Conservation (phyloP, 495 filamentous ascomycete species). For the Cryomyces antarcticus region DNA sequence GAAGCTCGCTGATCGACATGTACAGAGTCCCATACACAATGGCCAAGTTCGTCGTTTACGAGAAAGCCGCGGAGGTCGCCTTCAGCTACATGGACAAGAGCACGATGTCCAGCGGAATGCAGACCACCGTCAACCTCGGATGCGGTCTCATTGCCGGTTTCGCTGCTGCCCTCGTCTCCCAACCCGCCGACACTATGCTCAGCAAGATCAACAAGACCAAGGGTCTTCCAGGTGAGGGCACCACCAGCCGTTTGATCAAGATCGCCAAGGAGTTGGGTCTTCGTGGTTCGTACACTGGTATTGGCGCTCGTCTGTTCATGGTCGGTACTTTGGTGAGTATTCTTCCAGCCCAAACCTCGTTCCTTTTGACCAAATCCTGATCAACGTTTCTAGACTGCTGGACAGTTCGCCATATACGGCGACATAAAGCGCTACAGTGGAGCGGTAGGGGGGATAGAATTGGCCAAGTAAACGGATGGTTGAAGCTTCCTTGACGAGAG, state of each 20-base stretch:
- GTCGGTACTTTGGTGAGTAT: slow-evolving; percentile 55
- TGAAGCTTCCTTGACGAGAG: too few species aligned
- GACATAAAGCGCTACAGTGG: slow-evolving; percentile 31
- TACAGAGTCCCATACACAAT: slow-evolving; percentile 94
- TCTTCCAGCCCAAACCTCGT: too few species aligned
- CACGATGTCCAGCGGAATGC: slow-evolving; percentile 43
- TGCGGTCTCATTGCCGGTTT: slow-evolving; percentile 94
- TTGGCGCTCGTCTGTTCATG: slow-evolving; percentile 84
- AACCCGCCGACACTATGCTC: slow-evolving; percentile 98
- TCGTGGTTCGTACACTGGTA: slow-evolving; percentile 71
- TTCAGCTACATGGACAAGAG: slow-evolving; percentile 61
- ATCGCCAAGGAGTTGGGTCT: slow-evolving; percentile 89
- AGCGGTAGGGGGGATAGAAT: slow-evolving; percentile 64
- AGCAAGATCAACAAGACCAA: slow-evolving; percentile 99
- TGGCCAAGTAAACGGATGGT: slow-evolving; percentile 30
- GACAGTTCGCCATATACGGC: slow-evolving; percentile 96
- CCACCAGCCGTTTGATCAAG: slow-evolving; percentile 77
- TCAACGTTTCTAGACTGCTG: too few species aligned
- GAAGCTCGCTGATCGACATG: not conserved
- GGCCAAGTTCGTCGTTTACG: slow-evolving; percentile 99
- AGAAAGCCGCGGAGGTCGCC: slow-evolving; percentile 76
- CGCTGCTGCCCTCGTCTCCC: slow-evolving; percentile 86
- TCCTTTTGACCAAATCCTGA: too few species aligned
- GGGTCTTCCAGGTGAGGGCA: slow-evolving; percentile 87
- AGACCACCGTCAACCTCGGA: slow-evolving; percentile 86